Base-by-base conservation (phyloP, 495 filamentous ascomycete species). In the Aspergillus kassunensis region DNA sequence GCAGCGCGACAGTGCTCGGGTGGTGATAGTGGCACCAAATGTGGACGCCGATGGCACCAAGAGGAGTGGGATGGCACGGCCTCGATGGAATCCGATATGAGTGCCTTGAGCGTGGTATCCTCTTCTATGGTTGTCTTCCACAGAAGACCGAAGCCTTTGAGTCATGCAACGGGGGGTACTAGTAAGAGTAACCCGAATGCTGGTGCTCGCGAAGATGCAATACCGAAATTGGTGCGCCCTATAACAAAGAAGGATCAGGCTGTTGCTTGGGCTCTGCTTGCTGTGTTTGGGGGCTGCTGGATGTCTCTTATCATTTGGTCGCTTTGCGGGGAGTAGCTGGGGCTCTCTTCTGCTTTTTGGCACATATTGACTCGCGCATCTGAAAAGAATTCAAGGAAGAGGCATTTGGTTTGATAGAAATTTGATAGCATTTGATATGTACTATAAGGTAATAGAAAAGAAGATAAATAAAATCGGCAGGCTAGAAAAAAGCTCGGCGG, bases 251-350 rank as follows among this genome's bases (percentile, higher is more conserved):
- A 71, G 1, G 86, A 88, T 45, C 70, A 70, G 37, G 81, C 84
- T 0, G 85, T 83, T 40, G 86, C 86, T 7, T 83, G 79, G 4
- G 80, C 89, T 44, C 39, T 85, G 46, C 89, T 86, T 12, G 69
- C 78, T 20, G 64, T 84, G 25, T 75, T 88, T 4, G 61, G 80
- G 24, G 18, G 61, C 75, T 13, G 67, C 71, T 79, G 87, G 62
- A 44, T 80, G 0, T 75, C 75, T 4, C 71, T 74, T 10, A 49
- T 75, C 10, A 57, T 60, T 21, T 79, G 74, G 73, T 4, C 23
- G 30, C 0, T 46, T 10, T 19, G 15, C 15, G 25, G 2, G 13
- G 16, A 42, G 15, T 29, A 9, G 12, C 35, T n/a, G n/a, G n/a
- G n/a, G n/a, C n/a, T n/a, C n/a, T 29, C 12, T 36, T 45, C 10